Evolutionary conservation across 2,329 filamentous ascomycete genomes (phyloP), one percentile per base, ranked within the genome.

Genomic region (Chalara sp.): DNA sequence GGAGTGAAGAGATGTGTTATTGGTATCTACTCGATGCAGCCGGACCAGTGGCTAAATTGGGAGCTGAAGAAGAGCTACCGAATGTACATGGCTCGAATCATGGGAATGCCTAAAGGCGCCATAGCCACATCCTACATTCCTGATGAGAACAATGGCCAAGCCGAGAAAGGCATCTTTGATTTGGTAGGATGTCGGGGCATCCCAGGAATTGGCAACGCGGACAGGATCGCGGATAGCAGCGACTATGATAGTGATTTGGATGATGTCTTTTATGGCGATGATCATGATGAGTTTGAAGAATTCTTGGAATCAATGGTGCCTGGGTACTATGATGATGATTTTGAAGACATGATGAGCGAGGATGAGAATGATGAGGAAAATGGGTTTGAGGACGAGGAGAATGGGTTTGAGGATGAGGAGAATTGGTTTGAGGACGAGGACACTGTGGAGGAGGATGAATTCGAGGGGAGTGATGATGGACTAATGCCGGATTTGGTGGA

Each of bases 91-190:
- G 6, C 42, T 30, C 46, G 37, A 37, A 50, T 46, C 21, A 44
- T 50, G 32, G 29, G 12, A 8, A 42, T 50, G 35, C 35, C 44
- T 4, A 40, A 35, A 28, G 49, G 44, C 10, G 11, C 35, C 6
- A 29, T 37, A 12, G 49, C 49, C 28, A 44, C 35, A 6, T 35
- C 30, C 12, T 50, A 47, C 11, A 39, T 42, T 35, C 29, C 35
- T 29, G 49, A 46, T 33, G 44, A 50, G 12, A 50, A 35, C 30
- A 42, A 49, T 13, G 39, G 45, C 21, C 41, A 44, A 33, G 31
- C 5, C 42, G 41, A 49, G 11, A 31, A 48, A 43, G 30, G 43
- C 7, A 48, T 48, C 6, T 48, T 48, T 21, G 46, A 48, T 35
- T 42, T 43, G 46, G 32, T 48, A 13, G 46, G 46, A 21, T 21